Conservation (phyloP, 2,329 filamentous ascomycete species). For the Aaosphaeria pasadenensis region DNA sequence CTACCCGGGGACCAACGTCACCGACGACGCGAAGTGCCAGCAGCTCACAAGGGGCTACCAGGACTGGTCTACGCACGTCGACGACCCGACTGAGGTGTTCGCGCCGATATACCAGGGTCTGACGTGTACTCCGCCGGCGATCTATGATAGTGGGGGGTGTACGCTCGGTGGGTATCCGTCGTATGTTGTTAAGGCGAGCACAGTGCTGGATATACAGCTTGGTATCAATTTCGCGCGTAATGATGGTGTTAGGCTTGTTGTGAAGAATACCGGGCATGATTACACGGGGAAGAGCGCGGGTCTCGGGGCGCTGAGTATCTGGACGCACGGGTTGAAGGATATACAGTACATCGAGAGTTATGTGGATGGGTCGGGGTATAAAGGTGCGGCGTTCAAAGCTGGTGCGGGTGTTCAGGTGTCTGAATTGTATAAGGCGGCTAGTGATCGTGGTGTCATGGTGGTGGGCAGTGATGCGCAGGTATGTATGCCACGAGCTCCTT, state of each 20-base stretch:
- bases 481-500: neutral
- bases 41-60: conserved; percentile 16
- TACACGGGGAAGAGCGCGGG: conserved; percentile 24
- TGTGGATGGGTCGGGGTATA: conserved; percentile 21
- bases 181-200: conserved; percentile 21
- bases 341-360: conserved; percentile 21
- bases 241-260: conserved; percentile 21
- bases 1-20: conserved; percentile 11
- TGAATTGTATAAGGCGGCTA: conserved; percentile 26
- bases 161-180: conserved; percentile 25
- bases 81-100: conserved; percentile 23
- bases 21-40: conserved; percentile 19
- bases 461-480: conserved; percentile 21
- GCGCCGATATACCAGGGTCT: conserved; percentile 27
- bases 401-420: conserved; percentile 25
- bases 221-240: conserved; percentile 27
- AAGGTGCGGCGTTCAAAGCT: conserved; percentile 23
- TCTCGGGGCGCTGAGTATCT: conserved; percentile 20
- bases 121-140: conserved; percentile 21
- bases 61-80: conserved; percentile 16
- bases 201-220: conserved; percentile 22
- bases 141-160: conserved; percentile 18
- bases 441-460: conserved; percentile 17
- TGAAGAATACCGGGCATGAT: conserved; percentile 34
- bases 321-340: conserved; percentile 29